These are phyloP conservation scores for Fusarium annulatum DNA, from an alignment of 2,329 filamentous ascomycete species.

Conservation along the genomic window DNA sequence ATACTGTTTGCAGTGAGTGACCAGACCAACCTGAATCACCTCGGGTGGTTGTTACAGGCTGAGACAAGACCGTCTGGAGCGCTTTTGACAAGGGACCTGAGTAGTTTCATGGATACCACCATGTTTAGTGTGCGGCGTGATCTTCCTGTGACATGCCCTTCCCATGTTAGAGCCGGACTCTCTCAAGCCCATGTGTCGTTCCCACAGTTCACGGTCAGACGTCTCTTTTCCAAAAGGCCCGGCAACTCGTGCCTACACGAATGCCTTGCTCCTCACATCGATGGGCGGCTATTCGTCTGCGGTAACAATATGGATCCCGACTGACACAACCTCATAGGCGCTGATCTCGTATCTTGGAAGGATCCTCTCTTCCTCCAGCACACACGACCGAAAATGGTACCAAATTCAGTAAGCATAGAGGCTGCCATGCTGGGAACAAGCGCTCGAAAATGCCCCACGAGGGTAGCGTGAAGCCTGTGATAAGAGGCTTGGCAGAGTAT, in stretches of 20 bases:
- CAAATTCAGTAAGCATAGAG: neutral
- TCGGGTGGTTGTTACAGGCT: neutral
- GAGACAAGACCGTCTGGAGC: neutral
- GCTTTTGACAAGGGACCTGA: neutral
- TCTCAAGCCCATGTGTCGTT: constrained; percentile 5
- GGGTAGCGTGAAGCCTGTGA: constrained; percentile 7
- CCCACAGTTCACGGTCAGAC: neutral
- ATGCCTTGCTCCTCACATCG: constrained; percentile 1
- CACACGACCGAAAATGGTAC: constrained; percentile 14
- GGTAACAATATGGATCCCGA: neutral
- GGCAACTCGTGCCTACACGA: constrained; percentile 10
- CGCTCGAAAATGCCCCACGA: neutral
- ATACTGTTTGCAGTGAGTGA: neutral
- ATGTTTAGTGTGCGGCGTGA: constrained; percentile 7
- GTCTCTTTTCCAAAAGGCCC: constrained; percentile 9
- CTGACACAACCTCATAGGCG: constrained; percentile 1
- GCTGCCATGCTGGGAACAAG: constrained; percentile 1
- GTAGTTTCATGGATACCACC: constrained; percentile 1
- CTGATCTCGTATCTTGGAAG: constrained; percentile 11
- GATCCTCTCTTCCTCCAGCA: neutral
- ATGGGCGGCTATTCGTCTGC: neutral
- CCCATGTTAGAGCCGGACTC: neutral
- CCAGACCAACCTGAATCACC: neutral
- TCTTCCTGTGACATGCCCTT: neutral
- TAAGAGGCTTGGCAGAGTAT: constrained; percentile 9